Evolutionary conservation across 495 filamentous ascomycete species (phyloP).

Genomic region (Aspergillus nidulans): DNA sequence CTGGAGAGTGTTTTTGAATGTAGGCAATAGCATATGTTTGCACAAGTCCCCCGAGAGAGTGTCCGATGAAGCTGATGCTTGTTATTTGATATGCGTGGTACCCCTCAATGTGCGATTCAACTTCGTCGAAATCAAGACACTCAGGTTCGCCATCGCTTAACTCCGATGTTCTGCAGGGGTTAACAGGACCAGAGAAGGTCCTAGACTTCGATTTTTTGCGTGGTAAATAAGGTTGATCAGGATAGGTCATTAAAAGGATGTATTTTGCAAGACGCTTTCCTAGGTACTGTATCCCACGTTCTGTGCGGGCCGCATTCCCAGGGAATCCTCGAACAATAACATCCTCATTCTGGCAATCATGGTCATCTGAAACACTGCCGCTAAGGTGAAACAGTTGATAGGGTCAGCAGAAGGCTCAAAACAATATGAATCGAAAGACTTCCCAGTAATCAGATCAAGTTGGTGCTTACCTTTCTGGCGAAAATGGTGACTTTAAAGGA

Average conservation of each 20-base stretch:
- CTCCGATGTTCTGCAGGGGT: conserved; percentile 21
- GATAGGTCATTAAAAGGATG: conserved; percentile 82
- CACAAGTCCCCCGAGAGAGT: conserved; percentile 86
- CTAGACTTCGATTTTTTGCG: conserved; percentile 51
- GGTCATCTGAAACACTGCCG: conserved; percentile 26
- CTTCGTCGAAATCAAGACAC: conserved; percentile 7
- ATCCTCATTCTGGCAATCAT: conserved; percentile 69
- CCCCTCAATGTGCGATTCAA: conserved; percentile 18
- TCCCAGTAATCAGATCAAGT: too few species aligned
- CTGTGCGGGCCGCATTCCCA: conserved; percentile 85
- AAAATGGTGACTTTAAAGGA: background rate
- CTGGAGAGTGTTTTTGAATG: conserved; percentile 91
- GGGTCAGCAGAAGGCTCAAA: background rate
- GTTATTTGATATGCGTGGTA: conserved; percentile 78
- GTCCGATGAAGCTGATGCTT: conserved; percentile 92
- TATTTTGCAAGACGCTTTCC: conserved; percentile 93
- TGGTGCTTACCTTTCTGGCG: background rate
- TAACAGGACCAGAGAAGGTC: conserved; percentile 32
- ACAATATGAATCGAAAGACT: too few species aligned
- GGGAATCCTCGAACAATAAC: conserved; percentile 91
- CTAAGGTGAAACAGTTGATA: background rate
- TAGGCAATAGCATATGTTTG: conserved; percentile 97
- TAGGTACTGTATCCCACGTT: conserved; percentile 92
- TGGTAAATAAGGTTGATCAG: conserved; percentile 81
- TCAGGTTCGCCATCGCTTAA: conserved; percentile 10